These are phyloP conservation scores for Russula vinacea DNA, from an alignment of 768 basidiomycete species.

Conservation along the genomic window DNA sequence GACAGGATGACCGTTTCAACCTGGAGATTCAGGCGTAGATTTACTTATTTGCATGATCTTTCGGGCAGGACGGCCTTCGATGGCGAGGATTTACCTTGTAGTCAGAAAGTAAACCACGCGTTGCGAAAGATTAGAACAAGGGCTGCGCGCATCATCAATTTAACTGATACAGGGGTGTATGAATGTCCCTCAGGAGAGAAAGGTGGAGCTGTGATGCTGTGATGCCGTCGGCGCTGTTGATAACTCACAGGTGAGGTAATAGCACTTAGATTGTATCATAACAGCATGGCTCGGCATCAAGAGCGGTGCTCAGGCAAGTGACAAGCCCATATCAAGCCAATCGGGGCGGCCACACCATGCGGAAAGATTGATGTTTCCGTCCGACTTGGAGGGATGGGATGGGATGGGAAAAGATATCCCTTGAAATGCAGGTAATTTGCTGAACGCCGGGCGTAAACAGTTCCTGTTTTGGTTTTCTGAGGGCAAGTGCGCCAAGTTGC, in stretches of 20 bases:
- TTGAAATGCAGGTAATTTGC: too few species aligned
- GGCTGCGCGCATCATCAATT: constrained; percentile 7
- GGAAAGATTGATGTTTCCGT: too few species aligned
- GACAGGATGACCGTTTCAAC: constrained; percentile 39
- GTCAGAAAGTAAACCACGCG: neutral
- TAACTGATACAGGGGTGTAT: neutral
- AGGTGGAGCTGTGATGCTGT: too few species aligned
- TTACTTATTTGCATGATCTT: neutral
- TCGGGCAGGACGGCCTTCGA: neutral
- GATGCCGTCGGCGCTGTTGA: neutral
- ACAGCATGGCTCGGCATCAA: neutral
- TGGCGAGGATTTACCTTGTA: neutral
- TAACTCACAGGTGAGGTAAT: neutral
- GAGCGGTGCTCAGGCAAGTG: too few species aligned
- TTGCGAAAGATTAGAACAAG: neutral
- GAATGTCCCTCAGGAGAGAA: neutral
- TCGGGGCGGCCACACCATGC: too few species aligned
- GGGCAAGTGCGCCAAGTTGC: too few species aligned
- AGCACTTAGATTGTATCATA: neutral
- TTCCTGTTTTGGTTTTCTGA: too few species aligned
- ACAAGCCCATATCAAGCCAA: too few species aligned
- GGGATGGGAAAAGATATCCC: too few species aligned
- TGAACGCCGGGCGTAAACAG: too few species aligned
- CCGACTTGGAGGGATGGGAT: too few species aligned
- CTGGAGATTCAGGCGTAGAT: neutral